Conservation (phyloP, 164 flowering plant species). For the Berberis vulgaris region DNA sequence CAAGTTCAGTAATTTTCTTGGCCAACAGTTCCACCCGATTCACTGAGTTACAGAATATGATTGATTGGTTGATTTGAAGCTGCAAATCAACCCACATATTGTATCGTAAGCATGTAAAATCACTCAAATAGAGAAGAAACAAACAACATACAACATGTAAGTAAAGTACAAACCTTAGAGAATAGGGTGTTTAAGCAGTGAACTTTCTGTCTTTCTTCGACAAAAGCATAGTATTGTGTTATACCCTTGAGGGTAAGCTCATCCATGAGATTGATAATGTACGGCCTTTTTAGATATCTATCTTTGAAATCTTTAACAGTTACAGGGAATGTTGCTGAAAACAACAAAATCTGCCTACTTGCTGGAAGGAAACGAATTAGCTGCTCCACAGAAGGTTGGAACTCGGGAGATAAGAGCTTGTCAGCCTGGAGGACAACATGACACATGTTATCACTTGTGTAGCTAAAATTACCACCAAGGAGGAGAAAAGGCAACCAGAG, state of each 20-base stretch:
- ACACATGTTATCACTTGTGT: neutral
- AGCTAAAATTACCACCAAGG: neutral
- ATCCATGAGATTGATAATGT: slow-evolving; percentile 94
- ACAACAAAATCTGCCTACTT: slow-evolving; percentile 84
- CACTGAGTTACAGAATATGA: slow-evolving; percentile 96
- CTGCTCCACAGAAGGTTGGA: slow-evolving; percentile 91
- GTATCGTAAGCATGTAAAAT: neutral
- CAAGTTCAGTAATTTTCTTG: slow-evolving; percentile 97
- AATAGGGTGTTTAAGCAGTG: slow-evolving; percentile 96
- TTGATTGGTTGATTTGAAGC: slow-evolving; percentile 99
- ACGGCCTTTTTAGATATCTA: slow-evolving; percentile 72
- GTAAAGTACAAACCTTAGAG: slow-evolving; percentile 64
- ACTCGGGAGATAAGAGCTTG: slow-evolving; percentile 91
- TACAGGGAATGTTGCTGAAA: slow-evolving; percentile 98
- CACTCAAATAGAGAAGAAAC: neutral
- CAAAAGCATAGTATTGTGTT: slow-evolving; percentile 96
- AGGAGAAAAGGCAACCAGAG: no score
- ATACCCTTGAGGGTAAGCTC: slow-evolving; percentile 99
- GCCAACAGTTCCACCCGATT: slow-evolving; percentile 95
- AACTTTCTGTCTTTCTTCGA: slow-evolving; percentile 96
- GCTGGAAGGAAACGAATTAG: slow-evolving; percentile 67
- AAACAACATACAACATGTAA: neutral
- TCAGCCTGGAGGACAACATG: slow-evolving; percentile 59
- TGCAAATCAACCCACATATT: slow-evolving; percentile 24
- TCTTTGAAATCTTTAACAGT: slow-evolving; percentile 93